Percentiles rank a stretch among this genome's conserved stretches.
These are phyloP conservation scores for Oenanthe sinensis DNA, from an alignment of 129 eudicot genomes.

Conservation along the genomic window DNA sequence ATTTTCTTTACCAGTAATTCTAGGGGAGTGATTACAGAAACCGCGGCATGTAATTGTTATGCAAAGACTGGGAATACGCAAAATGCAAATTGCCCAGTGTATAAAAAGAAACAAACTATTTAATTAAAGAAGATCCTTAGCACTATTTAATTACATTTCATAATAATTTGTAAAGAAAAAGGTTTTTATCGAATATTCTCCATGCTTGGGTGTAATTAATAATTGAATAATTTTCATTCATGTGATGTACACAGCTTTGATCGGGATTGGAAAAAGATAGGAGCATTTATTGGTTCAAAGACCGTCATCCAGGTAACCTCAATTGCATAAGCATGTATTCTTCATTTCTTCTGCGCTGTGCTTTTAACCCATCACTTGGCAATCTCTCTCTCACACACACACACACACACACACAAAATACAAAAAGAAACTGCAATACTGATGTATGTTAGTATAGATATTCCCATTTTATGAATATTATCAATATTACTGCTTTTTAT, in stretches of 20 bases:
- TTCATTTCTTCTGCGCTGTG: background rate
- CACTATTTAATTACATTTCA: background rate
- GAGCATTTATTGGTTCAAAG: conserved; percentile 91
- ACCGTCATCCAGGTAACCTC: conserved; percentile 81
- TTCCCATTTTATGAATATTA: background rate
- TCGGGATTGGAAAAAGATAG: conserved; percentile 98
- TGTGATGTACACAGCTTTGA: conserved; percentile 52
- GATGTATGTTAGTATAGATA: background rate
- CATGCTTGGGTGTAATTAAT: background rate
- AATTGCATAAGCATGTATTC: background rate
- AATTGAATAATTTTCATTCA: background rate
- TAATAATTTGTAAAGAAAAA: background rate
- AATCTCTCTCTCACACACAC: background rate
- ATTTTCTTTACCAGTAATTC: background rate
- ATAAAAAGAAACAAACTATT: background rate
- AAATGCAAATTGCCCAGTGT: background rate
- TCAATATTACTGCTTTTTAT: too few species aligned
- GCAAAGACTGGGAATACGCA: background rate
- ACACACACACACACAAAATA: too few species aligned
- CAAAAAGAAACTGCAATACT: too few species aligned
- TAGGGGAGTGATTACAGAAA: background rate
- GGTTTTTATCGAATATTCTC: background rate
- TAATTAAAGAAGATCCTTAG: background rate
- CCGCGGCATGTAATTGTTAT: background rate
- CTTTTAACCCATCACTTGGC: background rate